Base-by-base conservation (phyloP, 1,139 yeast species). In the Geotrichum restrictum region DNA sequence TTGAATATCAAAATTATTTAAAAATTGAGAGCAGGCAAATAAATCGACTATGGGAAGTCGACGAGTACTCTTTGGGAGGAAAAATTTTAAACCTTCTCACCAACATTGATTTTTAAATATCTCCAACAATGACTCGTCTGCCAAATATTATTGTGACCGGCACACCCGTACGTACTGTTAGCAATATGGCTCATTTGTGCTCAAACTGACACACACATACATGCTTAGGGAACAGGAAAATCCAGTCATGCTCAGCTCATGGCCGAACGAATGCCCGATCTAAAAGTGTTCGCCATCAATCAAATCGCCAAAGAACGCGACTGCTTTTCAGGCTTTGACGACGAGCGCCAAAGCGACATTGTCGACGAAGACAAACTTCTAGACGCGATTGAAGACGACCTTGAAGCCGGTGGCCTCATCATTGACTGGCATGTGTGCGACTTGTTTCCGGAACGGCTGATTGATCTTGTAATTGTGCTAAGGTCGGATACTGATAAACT, bases 391-490 rank as follows among this genome's bases (percentile, higher is more conserved):
- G 97, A 91, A 68, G 82, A 84, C 2, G 80, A 85, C 49, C 74
- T 91, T 56, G 85, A 83, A 54, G 74, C 79, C 58, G 99, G 99
- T n/a, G 96, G 95, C 1, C 75, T 79, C 27, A 74, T 93, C 22
- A 77, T 93, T 21, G 99, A 93, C 70, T 94, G 98, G 98, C 99
- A 93, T 67, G 93, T 93, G 49, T 89, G 96, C 69, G 98, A 93
- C 63, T 79, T 88, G 19, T 93, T 93, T 65, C 98, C 98, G 0
- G 97, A 89, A 66, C 74, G 95, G 60, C 78, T 89, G 65, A 86
- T 94, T 48, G 99, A 93, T 67, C 76, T 93, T 56, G 98, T 93
- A 7, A 86, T 89, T 40, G 98, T 94, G 1, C 75, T 93, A 51
- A 75, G 94, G 59, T 83, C 95, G 29, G 85, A 86, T 61, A 88